Percentiles rank a stretch among this genome's conserved stretches.
These are phyloP conservation scores for Penicillium waksmanii DNA, from an alignment of 495 filamentous ascomycete genomes.

Conservation along the genomic window DNA sequence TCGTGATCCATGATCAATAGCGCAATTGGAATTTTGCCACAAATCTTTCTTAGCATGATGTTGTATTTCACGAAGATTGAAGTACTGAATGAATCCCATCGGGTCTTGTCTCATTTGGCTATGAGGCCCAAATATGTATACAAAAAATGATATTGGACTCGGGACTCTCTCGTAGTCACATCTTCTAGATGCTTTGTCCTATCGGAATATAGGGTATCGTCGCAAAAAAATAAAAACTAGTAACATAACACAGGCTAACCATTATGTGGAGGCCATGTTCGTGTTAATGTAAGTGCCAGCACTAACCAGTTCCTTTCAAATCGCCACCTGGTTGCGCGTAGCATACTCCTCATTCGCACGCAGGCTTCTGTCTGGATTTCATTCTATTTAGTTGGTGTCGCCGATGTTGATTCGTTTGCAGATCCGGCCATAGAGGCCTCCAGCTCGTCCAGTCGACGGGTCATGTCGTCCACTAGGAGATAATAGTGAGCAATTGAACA, in stretches of 20 bases:
- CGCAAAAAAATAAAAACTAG: constrained; percentile 9
- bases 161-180: not conserved
- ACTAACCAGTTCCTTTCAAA: not conserved
- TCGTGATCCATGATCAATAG: constrained; percentile 1
- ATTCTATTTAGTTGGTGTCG: constrained; percentile 28
- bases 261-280: no score
- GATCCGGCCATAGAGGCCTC: constrained; percentile 61
- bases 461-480: constrained; percentile 89
- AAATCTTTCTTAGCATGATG: not conserved
- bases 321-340: constrained; percentile 1
- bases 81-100: not conserved
- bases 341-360: not conserved
- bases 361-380: no score
- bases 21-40: not conserved
- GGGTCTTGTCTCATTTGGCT: not conserved
- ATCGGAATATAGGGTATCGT: constrained; percentile 32
- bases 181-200: constrained; percentile 7
- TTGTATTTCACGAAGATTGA: not conserved
- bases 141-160: not conserved
- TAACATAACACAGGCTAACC: constrained; percentile 5
- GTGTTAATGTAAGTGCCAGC: no score
- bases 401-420: constrained; percentile 18
- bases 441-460: constrained; percentile 81
- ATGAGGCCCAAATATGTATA: constrained; percentile 3
- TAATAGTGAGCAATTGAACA: not conserved